Base-by-base conservation (phyloP, 1,139 yeast genomes). In the Candida sp. region DNA sequence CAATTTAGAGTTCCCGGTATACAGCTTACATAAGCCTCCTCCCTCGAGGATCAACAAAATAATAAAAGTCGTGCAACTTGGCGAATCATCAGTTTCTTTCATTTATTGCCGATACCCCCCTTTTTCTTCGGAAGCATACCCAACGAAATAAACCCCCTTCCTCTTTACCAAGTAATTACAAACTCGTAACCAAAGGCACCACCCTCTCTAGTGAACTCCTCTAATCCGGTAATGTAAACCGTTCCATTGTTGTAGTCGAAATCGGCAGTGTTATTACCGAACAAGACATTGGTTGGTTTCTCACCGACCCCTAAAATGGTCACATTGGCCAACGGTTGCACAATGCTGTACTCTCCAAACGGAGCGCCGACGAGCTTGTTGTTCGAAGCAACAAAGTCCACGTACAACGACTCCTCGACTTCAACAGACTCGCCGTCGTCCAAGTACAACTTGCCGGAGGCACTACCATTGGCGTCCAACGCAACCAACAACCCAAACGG, bases 401-500 rank as follows among this genome's bases (percentile, higher is more conserved):
- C 67, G 30, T 48, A 55, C 44, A 65, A 56, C 7, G 63, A 57
- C 27, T 56, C 55, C 7, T 58, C 58, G 39, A 62, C 59, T 12
- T 53, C 58, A 23, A 55, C 53, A 17, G 65, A 58, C 50, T 65
- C 72, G 22, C 73, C 73, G 50, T 67, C 73, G 46, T 69, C 73
- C 48, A 54, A 50, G 49, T 63, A 63, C 34, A 63, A 54, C 35
- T 54, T 57, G 33, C 67, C 67, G 3, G 51, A 32, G 34, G 67
- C 67, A 25, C 45, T 42, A 6, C 61, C 59, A 7, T 59, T 44
- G 23, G 30, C 40, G 49, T 67, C 68, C 47, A 67, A 61, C 5
- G 71, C 71, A 33, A 66, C 70, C 39, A 69, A 44, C 42, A 70
- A 56, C 3, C 62, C 65, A 59, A 67, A 70, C 9, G 68, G 64